Percentiles rank a stretch among this genome's conserved stretches.
Conservation (phyloP, 176 grass and related monocot species). For the Aegilops bicornis region DNA sequence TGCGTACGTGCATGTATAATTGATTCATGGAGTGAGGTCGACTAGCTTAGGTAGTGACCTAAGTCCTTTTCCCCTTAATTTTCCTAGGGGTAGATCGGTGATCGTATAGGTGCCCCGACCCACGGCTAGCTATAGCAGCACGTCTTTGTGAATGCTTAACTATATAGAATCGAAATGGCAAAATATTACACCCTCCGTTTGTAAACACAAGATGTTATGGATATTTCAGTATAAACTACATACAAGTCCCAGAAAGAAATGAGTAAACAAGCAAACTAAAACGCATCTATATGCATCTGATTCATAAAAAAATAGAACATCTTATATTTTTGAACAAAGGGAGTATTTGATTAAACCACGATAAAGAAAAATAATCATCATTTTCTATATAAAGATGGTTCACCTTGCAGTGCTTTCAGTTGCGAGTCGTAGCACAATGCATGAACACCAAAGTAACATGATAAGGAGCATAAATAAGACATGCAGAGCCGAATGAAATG, state of each 20-base stretch:
- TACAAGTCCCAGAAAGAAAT: too few species aligned
- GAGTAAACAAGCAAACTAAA: too few species aligned
- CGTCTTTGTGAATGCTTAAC: background rate
- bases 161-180: background rate
- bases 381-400: background rate
- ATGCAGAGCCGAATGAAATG: too few species aligned
- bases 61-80: background rate
- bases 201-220: too few species aligned
- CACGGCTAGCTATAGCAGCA: background rate
- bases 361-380: background rate
- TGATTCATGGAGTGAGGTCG: background rate
- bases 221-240: too few species aligned
- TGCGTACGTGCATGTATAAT: conserved; percentile 24
- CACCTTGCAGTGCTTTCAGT: background rate
- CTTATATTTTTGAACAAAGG: too few species aligned
- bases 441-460: background rate
- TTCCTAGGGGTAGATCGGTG: background rate
- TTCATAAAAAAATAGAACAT: too few species aligned
- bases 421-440: background rate
- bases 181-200: background rate
- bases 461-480: background rate
- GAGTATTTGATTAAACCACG: background rate
- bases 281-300: too few species aligned
- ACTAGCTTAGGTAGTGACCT: background rate
- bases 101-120: background rate